Base-by-base conservation (phyloP, 1,284 basidiomycete species). In the Ganoderma sp. region DNA sequence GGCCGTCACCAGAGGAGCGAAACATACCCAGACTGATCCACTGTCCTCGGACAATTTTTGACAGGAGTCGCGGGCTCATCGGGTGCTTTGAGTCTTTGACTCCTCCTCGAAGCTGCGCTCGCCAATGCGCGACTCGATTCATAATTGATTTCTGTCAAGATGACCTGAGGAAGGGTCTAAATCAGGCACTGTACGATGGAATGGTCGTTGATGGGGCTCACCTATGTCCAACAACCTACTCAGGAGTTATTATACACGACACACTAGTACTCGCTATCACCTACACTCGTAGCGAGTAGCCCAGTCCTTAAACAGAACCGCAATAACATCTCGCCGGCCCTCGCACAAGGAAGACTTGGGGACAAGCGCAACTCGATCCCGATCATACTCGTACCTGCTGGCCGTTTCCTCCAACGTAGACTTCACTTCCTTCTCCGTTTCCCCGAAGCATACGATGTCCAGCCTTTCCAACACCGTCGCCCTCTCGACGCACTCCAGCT, bases 401-500 rank as follows among this genome's bases (percentile, higher is more conserved):
- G 67, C 65, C 19, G 64, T 52, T 2, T 45, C 54, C 52, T 66
- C 68, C 64, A 75, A 32, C 15, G 54, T 25, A 12, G 32, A 19
- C 17, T 52, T 59, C 9, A 67, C 73, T 25, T 56, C 57, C 62
- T 67, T 65, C 48, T 25, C 50, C 34, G 70, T 63, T 8, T 64
- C 69, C 2, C 48, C 71, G 39, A 68, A 74, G 50, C 71, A 73
- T 43, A 79, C 69, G 12, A 81, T 74, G 61, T 79, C 76, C 74
- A 80, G 72, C 60, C 71, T 64, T 66, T 78, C 71, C 43, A 82
- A 66, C 45, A 72, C 73, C 19, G 61, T 58, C 28, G 78, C 75
- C 61, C 72, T 65, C 12, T 70, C 66, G 25, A 81, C 70, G 61
- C 78, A 79, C 37, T 67, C 71, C 19, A 77, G 74, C 71, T 82